phyloP scores from a whole-genome alignment of 2,329 filamentous ascomycete species.

The Colletotrichum sojae region DNA sequence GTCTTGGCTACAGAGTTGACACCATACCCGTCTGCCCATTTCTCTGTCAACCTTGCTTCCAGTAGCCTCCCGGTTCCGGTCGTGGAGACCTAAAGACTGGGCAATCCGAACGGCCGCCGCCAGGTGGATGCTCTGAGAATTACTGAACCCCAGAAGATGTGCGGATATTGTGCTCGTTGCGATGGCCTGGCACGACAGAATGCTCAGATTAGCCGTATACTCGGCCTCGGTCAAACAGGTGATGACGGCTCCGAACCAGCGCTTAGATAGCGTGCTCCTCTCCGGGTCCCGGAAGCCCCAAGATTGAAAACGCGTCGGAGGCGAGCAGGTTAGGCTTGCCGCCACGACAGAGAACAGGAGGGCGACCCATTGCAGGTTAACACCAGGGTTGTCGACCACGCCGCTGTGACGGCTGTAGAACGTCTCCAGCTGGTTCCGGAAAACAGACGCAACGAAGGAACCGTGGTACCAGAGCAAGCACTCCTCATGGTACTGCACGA shows the following conservation, averaged over 20 bases:
- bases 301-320: conserved; percentile 47
- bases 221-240: conserved; percentile 61
- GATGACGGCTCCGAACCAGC: conserved; percentile 62
- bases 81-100: conserved; percentile 62
- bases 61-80: conserved; percentile 47
- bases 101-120: conserved; percentile 62
- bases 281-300: conserved; percentile 62
- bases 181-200: conserved; percentile 62
- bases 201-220: conserved; percentile 58
- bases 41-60: conserved; percentile 45
- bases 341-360: conserved; percentile 61
- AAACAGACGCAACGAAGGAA: conserved; percentile 48
- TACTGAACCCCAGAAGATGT: conserved; percentile 63
- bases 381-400: conserved; percentile 47
- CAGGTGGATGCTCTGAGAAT: conserved; percentile 61
- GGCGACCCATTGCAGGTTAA: conserved; percentile 61
- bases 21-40: conserved; percentile 53
- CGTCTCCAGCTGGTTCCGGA: conserved; percentile 53
- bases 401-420: conserved; percentile 54
- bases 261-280: conserved; percentile 55
- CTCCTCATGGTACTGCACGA: conserved; percentile 44
- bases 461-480: conserved; percentile 47
- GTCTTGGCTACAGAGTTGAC: conserved; percentile 55
- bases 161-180: conserved; percentile 63
- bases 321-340: conserved; percentile 58